A percentile compares a stretch with the other conserved stretches of the same genome.
These are phyloP conservation scores for Daldinia sp. DNA, from an alignment of 2,329 filamentous ascomycete species.

Conservation along the genomic window DNA sequence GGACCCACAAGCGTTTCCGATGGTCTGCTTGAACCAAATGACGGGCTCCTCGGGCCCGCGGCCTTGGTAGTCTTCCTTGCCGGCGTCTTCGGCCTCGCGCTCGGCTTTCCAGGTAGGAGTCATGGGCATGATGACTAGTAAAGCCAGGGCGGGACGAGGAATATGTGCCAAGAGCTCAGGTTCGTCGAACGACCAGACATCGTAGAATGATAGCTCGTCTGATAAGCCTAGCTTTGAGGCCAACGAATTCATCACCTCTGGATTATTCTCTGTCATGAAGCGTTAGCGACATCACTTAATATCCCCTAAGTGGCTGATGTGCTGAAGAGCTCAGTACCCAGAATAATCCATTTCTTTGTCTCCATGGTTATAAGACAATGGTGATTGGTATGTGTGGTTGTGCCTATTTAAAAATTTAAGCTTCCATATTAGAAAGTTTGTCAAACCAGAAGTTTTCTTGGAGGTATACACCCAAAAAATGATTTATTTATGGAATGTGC, in stretches of 20 bases:
- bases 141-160: slow-evolving; percentile 79
- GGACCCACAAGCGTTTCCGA: slow-evolving; percentile 83
- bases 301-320: neutral
- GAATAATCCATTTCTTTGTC: slow-evolving; percentile 35
- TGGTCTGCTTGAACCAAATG: slow-evolving; percentile 88
- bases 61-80: slow-evolving; percentile 36
- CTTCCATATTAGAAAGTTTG: neutral
- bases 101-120: slow-evolving; percentile 56
- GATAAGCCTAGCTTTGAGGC: slow-evolving; percentile 79
- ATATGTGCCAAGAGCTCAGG: slow-evolving; percentile 80
- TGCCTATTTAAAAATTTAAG: neutral
- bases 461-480: neutral
- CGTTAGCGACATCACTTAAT: slow-evolving; percentile 1
- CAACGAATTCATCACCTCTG: slow-evolving; percentile 80
- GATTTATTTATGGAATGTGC: neutral
- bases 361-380: slow-evolving; percentile 20
- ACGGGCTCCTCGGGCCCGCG: slow-evolving; percentile 72
- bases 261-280: slow-evolving; percentile 67
- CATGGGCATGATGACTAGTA: slow-evolving; percentile 84
- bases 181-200: slow-evolving; percentile 85
- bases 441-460: neutral
- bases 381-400: neutral
- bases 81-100: slow-evolving; percentile 54
- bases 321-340: slow-evolving; percentile 25
- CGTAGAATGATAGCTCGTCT: slow-evolving; percentile 76